A percentile compares a stretch with the other conserved stretches of the same genome.
phyloP scores from a whole-genome alignment of 2,329 filamentous ascomycete genomes.

The Madurella fahalii region DNA sequence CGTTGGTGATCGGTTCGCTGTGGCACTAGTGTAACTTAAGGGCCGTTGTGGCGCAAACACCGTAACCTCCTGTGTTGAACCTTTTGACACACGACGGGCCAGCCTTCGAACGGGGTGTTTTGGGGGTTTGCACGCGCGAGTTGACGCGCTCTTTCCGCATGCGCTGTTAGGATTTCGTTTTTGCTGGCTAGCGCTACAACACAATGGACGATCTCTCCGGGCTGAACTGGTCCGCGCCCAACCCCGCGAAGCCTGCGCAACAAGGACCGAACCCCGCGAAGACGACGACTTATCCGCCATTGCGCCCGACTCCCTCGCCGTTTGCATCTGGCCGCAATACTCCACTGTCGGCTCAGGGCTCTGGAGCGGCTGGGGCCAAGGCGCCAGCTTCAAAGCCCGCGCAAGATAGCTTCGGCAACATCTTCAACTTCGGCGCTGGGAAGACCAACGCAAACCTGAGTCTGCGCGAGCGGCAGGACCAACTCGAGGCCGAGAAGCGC shows the following conservation, averaged over 20 bases:
- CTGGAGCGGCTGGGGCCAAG: conserved; percentile 42
- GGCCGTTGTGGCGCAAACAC: too few relatives aligned
- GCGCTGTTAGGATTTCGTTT: background rate
- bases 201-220: conserved; percentile 60
- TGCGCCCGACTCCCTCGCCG: conserved; percentile 55
- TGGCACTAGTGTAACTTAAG: too few relatives aligned
- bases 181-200: background rate
- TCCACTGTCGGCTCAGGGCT: conserved; percentile 49
- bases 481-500: conserved; percentile 60
- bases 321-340: conserved; percentile 54
- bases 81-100: too few relatives aligned
- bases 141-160: background rate
- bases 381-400: conserved; percentile 45
- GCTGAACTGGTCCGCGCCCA: conserved; percentile 53
- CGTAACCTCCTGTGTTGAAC: too few relatives aligned
- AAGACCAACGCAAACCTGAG: conserved; percentile 67
- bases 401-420: conserved; percentile 72
- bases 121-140: background rate
- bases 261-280: conserved; percentile 41
- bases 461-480: conserved; percentile 72
- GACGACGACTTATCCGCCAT: conserved; percentile 44
- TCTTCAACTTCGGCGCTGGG: conserved; percentile 60
- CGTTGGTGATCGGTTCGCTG: too few relatives aligned
- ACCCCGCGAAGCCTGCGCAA: conserved; percentile 37
- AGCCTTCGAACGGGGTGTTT: too few relatives aligned